Base-by-base conservation (phyloP, 257 asterid genomes). In the Solanum medicagineum region DNA sequence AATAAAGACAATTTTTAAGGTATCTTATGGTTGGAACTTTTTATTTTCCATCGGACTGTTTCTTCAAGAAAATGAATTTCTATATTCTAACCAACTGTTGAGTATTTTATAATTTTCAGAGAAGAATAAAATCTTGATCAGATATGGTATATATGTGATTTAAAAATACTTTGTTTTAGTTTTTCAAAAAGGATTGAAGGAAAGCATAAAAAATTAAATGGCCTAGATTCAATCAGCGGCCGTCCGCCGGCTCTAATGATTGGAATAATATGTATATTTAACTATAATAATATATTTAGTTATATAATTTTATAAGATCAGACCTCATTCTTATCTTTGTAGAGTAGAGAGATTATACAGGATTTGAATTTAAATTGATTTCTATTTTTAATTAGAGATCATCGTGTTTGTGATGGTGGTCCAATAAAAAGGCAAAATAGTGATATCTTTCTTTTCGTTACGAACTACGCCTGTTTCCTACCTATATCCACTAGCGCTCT, bases 231-330 rank as follows among this genome's bases (percentile, higher is more conserved):
- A 26, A 60, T 73, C 62, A 51, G 68, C 82, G 19, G 71, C 54
- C 85, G 70, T 59, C 84, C 19, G 85, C 87, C 85, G 81, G 49
- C 83, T 10, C 62, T 16, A 56, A 84, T 73, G 84, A 80, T 83
- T 87, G 51, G 17, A 36, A 70, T n/a, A 51, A 53, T 10, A 55
- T 36, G 5, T 9, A 13, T 47, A 9, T 63, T 63, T 3, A 51
- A 4, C 7, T 4, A 36, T 36, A 36, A 36, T 36, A 36, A 36
- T 36, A 36, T 36, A 36, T 36, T 36, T 8, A 45, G 51, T 45
- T 8, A 0, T 54, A 54, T 54, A 54, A 54, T 54, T 54, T 54
- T 54, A 12, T 54, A 54, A 9, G 10, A 1, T 1, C 51, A 12
- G 3, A n/a, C 24, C 9, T 56, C 5, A 19, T 10, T 56, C 2